Evolutionary conservation across 257 asterid species (phyloP), one percentile per base, ranked within the genome.

Genomic region (Dorcoceras hygrometricum): DNA sequence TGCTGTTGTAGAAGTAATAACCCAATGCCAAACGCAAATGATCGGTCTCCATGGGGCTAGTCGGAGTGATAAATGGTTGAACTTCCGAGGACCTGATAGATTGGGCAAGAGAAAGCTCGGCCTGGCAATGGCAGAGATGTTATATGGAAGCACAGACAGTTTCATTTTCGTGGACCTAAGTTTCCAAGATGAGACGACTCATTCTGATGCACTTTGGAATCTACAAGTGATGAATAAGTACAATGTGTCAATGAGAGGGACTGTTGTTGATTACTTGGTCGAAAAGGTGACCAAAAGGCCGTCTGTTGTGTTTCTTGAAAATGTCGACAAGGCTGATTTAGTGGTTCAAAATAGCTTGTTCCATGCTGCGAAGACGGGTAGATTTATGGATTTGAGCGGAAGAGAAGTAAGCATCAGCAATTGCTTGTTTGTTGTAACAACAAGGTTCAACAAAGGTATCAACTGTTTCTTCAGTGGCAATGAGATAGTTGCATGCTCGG

Each of bases 231-330:
- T 65, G 60, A 80, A 80, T 57, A 81, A 67, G 48, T 77, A 81
- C 23, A 79, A 79, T 18, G 24, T 75, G 18, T 72, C 72, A 9
- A 73, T 69, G 83, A 79, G 97, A 69, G 94, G 87, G 16, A 84
- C 89, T 19, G 81, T 78, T 14, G 82, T 84, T 2, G 99, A 93
- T 63, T 86, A 78, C 74, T 78, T 90, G 43, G 95, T 85, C 0
- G 99, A 83, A 56, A 84, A 83, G 63, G 83, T 93, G 59, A 72
- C 81, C 77, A 79, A 80, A 71, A 88, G 72, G 56, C 96, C 95
- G 2, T 81, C 76, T 24, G 86, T 90, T 57, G 81, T 90, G 59
- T 83, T 93, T 60, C 83, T 93, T 4, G 97, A 90, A 58, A 88
- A 84, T 51, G 58, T 93, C 3, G 95, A 93, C 14, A 81, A 78